phyloP scores from a whole-genome alignment of 768 basidiomycete genomes.

The Pholiota conissans region DNA sequence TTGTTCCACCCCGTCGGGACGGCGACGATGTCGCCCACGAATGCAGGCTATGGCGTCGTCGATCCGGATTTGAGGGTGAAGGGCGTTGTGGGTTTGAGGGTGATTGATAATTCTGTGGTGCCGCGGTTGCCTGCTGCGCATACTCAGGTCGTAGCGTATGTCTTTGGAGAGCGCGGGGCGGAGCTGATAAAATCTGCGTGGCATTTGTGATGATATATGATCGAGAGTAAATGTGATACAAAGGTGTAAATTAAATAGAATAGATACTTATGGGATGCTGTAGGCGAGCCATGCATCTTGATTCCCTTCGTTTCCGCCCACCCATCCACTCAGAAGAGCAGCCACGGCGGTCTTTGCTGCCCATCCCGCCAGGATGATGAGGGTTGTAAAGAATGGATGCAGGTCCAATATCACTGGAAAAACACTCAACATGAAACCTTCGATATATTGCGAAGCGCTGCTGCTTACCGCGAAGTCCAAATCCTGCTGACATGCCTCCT shows the following conservation, averaged over 20 bases:
- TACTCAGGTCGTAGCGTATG: background rate
- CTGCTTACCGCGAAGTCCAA: slow-evolving; percentile 71
- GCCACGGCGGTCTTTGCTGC: slow-evolving; percentile 64
- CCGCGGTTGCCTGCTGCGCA: slow-evolving; percentile 24
- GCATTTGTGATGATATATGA: background rate
- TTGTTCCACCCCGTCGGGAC: slow-evolving; percentile 31
- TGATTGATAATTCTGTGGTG: slow-evolving; percentile 36
- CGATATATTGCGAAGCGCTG: background rate
- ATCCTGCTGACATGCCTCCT: slow-evolving; percentile 86
- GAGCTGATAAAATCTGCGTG: slow-evolving; percentile 8
- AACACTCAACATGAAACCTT: background rate
- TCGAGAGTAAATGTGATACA: background rate
- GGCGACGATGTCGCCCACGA: slow-evolving; percentile 25
- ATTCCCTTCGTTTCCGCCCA: slow-evolving; percentile 55
- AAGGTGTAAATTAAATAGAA: background rate
- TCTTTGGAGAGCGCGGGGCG: slow-evolving; percentile 4
- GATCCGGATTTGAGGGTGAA: slow-evolving; percentile 35
- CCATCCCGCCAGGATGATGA: slow-evolving; percentile 80
- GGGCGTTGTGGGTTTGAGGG: slow-evolving; percentile 27
- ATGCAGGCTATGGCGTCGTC: slow-evolving; percentile 29
- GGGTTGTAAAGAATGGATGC: slow-evolving; percentile 70
- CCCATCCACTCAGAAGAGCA: slow-evolving; percentile 62
- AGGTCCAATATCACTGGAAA: slow-evolving; percentile 72
- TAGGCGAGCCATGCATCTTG: slow-evolving; percentile 80
- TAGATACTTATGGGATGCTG: slow-evolving; percentile 59